Conservation (phyloP, 1,284 basidiomycete genomes). For the Porodaedalea pini region DNA sequence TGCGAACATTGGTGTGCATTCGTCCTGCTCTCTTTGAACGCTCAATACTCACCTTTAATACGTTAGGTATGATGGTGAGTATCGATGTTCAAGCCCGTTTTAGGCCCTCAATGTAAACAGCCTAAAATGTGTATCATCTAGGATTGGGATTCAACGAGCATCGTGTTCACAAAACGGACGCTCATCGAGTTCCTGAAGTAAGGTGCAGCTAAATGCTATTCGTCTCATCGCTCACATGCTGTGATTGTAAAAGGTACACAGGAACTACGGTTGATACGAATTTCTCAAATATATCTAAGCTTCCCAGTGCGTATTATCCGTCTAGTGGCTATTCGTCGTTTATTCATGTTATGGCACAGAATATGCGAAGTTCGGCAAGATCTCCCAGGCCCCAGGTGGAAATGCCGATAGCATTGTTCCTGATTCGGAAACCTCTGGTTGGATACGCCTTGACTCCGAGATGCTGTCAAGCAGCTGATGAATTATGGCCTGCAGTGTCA, state of each 20-base stretch:
- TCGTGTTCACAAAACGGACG: slow-evolving; percentile 70
- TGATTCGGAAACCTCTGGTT: not conserved
- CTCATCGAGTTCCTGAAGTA: slow-evolving; percentile 73
- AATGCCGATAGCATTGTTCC: not conserved
- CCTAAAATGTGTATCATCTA: not conserved
- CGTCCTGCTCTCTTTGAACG: not conserved
- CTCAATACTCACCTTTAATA: slow-evolving; percentile 4
- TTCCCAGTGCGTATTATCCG: slow-evolving; percentile 49
- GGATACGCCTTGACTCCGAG: not conserved
- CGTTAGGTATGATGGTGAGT: slow-evolving; percentile 51
- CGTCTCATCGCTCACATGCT: slow-evolving; percentile 4
- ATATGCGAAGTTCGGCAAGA: slow-evolving; percentile 57
- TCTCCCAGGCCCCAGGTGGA: slow-evolving; percentile 13
- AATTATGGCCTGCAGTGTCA: not conserved
- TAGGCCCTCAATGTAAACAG: not conserved
- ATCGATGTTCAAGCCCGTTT: not conserved
- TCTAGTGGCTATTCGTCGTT: not conserved
- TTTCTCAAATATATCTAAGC: slow-evolving; percentile 63
- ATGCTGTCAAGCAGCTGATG: not conserved
- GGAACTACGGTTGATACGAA: slow-evolving; percentile 71
- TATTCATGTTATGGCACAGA: slow-evolving; percentile 32
- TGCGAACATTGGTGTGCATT: slow-evolving; percentile 51
- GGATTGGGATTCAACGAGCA: slow-evolving; percentile 69
- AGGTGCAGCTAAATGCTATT: slow-evolving; percentile 24
- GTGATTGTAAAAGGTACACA: slow-evolving; percentile 45